phyloP scores from a whole-genome alignment of 2,329 filamentous ascomycete species.

The Pyrenophora teres region DNA sequence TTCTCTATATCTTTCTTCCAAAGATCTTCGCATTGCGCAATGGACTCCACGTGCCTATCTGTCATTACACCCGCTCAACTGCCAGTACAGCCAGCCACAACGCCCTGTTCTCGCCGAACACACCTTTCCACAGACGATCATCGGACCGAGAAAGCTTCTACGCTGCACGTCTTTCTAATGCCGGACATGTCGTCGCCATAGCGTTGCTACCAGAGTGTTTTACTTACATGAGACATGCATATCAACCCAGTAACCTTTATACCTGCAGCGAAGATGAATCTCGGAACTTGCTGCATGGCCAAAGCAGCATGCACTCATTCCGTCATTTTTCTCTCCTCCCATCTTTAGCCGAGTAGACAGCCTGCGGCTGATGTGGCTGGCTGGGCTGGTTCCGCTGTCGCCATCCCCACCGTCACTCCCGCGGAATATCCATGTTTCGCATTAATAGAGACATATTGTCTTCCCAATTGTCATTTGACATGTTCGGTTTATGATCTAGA shows the following conservation, averaged over 20 bases:
- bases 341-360: conserved; percentile 2
- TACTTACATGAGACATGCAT: conserved; percentile 9
- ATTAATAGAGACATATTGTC: background rate
- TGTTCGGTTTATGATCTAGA: background rate
- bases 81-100: no score
- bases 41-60: no score
- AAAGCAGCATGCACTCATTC: background rate
- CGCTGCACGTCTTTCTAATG: conserved; percentile 5
- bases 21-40: no score
- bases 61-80: no score
- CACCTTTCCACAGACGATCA: background rate
- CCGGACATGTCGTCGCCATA: background rate
- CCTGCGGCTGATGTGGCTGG: background rate
- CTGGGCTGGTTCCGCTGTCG: background rate
- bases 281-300: conserved; percentile 7
- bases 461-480: background rate
- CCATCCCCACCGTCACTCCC: background rate
- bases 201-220: background rate
- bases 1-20: no score
- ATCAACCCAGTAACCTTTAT: background rate
- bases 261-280: conserved; percentile 5
- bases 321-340: background rate
- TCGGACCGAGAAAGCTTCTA: background rate
- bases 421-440: background rate
- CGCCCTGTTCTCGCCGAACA: background rate